phyloP scores from a whole-genome alignment of 2,329 filamentous ascomycete species.

The Cladosporium phlei region DNA sequence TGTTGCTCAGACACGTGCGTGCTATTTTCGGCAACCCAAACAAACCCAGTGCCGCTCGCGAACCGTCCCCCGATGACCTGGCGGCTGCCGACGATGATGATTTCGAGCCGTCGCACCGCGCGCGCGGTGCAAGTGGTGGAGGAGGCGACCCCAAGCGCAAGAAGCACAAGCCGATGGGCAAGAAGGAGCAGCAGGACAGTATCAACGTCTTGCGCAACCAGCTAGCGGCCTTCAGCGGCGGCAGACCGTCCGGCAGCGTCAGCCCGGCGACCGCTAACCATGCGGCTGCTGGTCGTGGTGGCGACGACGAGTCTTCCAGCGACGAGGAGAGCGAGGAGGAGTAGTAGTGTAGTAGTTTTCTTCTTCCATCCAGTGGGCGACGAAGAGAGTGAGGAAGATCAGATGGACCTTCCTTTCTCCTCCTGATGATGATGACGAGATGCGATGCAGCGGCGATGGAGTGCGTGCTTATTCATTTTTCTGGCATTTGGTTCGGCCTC shows the following conservation, averaged over 20 bases:
- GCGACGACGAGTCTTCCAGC: constrained; percentile 20
- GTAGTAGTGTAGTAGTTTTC: too few relatives aligned
- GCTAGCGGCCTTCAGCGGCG: constrained; percentile 37
- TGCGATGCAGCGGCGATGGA: constrained; percentile 9
- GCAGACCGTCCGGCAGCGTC: constrained; percentile 18
- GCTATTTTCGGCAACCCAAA: constrained; percentile 36
- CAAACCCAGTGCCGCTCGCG: constrained; percentile 18
- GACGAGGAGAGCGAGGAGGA: constrained; percentile 35
- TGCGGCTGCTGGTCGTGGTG: constrained; percentile 15
- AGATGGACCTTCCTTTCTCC: constrained; percentile 17
- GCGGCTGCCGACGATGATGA: constrained; percentile 44
- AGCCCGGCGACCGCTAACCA: constrained; percentile 20
- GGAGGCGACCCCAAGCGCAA: constrained; percentile 50
- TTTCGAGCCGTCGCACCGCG: constrained; percentile 38
- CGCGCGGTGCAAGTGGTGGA: constrained; percentile 19
- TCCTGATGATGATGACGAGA: constrained; percentile 6
- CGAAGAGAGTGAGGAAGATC: constrained; percentile 33
- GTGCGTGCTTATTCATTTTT: not conserved
- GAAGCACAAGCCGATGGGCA: constrained; percentile 75
- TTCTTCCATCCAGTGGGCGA: too few relatives aligned
- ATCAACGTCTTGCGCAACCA: constrained; percentile 60
- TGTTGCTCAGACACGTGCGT: constrained; percentile 53
- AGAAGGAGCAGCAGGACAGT: constrained; percentile 63
- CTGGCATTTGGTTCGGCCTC: not conserved
- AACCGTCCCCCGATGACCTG: constrained; percentile 31